phyloP scores from a whole-genome alignment of 352 stramenopile genomes.

The Globisporangium echinulatum region DNA sequence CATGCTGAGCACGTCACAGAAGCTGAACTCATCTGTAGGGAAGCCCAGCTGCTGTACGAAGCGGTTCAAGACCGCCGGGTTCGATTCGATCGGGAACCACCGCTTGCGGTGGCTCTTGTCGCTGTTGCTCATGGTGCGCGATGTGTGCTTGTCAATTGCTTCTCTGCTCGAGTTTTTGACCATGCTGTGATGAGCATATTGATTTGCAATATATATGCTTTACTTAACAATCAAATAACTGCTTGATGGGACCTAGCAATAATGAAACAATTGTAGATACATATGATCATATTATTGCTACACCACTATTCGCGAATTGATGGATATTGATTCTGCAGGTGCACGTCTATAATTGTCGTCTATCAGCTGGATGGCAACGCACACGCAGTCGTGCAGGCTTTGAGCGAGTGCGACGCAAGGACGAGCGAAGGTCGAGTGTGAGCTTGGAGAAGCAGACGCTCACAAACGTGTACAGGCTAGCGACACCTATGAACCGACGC shows the following conservation, averaged over 20 bases:
- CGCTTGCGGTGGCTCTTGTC: conserved; percentile 38
- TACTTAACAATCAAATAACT: no score
- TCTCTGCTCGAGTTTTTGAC: not conserved
- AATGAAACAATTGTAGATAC: no score
- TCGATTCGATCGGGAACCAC: conserved; percentile 92
- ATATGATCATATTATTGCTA: no score
- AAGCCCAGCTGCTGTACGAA: conserved; percentile 94
- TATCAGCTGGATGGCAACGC: conserved; percentile 13
- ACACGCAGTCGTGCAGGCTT: not conserved
- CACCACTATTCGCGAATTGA: no score
- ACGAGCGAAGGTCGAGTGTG: not conserved
- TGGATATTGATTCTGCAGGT: no score
- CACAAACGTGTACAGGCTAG: not conserved
- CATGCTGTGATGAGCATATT: no score
- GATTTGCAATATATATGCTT: no score
- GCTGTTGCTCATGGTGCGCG: conserved; percentile 28
- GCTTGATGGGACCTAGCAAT: no score
- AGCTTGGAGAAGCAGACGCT: no score
- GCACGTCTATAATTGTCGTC: conserved; percentile 7
- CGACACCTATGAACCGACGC: no score
- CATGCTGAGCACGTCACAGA: conserved; percentile 93
- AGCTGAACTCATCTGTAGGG: conserved; percentile 76
- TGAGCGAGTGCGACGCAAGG: not conserved
- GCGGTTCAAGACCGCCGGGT: conserved; percentile 93
- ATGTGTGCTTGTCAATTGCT: not conserved